Base-by-base conservation (phyloP, 768 basidiomycete genomes). In the Candolleomyces aberdarensis region DNA sequence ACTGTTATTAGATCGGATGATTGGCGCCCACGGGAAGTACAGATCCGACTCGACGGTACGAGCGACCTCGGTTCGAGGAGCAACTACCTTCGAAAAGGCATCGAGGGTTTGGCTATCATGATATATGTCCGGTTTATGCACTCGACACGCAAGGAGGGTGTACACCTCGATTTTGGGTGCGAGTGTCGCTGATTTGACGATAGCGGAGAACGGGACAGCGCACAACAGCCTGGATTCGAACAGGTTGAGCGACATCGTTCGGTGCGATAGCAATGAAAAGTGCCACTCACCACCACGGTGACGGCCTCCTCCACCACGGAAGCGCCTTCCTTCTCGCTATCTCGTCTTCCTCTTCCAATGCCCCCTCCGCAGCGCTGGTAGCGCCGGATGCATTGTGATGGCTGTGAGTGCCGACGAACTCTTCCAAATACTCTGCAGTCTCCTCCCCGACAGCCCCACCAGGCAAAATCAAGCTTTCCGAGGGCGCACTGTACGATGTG, bases 251-350 rank as follows among this genome's bases (percentile, higher is more conserved):
- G 44, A 29, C 52, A 57, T 58, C 49, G 2, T 13, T 43, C 41
- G 41, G 41, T 43, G 41, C 11, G n/a, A n/a, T 43, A 11, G 41
- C n/a, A 43, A 43, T 43, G 19, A 56, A 39, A 32, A 31, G 53
- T 17, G 7, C 26, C 10, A 74, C 84, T 65, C 63, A 91, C 92
- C 91, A 92, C 75, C 78, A 81, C 0, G 89, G 80, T 0, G 90
- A 91, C 3, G 91, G 89, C 46, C 81, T 76, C 73, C 78, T 90
- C 83, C 87, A 92, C 90, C 91, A 92, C 3, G 89, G 86, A 50
- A 80, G 75, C 63, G 60, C 70, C 66, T 62, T 72, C 67, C 52
- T 67, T 55, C 64, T 64, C 15, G 59, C 60, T 7, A 39, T 19
- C 41, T 72, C 67, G 40, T 71, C 70, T 20, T 66, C 67, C 48